Conservation (phyloP, 257 asterid genomes). For the Orobanche coerulescens region DNA sequence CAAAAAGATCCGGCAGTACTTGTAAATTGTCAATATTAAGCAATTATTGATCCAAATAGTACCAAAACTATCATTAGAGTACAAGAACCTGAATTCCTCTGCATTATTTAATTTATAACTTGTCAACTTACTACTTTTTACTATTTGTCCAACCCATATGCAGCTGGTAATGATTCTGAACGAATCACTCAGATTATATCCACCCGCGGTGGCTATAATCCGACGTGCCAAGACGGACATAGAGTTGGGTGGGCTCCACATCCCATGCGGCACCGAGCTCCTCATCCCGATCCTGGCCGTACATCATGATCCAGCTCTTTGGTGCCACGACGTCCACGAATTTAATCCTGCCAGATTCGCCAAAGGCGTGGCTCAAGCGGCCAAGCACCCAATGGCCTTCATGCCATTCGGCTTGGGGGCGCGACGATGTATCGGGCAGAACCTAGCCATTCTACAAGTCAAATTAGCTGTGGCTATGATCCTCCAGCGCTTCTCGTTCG, state of each 20-base stretch:
- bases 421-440: slow-evolving; percentile 84
- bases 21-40: too few species aligned
- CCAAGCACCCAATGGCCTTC: slow-evolving; percentile 68
- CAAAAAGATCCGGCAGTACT: too few species aligned
- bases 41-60: too few species aligned
- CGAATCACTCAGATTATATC: slow-evolving; percentile 77
- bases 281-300: slow-evolving; percentile 78
- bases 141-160: slow-evolving; percentile 21
- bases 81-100: too few species aligned
- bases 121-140: not conserved
- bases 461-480: slow-evolving; percentile 67
- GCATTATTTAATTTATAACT: not conserved
- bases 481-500: slow-evolving; percentile 59
- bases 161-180: slow-evolving; percentile 79
- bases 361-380: slow-evolving; percentile 59
- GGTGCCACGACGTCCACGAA: slow-evolving; percentile 76
- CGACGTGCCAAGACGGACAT: slow-evolving; percentile 50
- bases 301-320: slow-evolving; percentile 63
- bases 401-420: slow-evolving; percentile 83
- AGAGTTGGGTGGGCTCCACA: slow-evolving; percentile 46
- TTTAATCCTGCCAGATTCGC: slow-evolving; percentile 79
- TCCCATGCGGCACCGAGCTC: slow-evolving; percentile 57
- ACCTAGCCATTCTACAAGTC: slow-evolving; percentile 73
- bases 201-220: slow-evolving; percentile 77
- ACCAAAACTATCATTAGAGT: too few species aligned